Conservation (phyloP, 805 yeast species). For the Wilhelminamyces savonicus region DNA sequence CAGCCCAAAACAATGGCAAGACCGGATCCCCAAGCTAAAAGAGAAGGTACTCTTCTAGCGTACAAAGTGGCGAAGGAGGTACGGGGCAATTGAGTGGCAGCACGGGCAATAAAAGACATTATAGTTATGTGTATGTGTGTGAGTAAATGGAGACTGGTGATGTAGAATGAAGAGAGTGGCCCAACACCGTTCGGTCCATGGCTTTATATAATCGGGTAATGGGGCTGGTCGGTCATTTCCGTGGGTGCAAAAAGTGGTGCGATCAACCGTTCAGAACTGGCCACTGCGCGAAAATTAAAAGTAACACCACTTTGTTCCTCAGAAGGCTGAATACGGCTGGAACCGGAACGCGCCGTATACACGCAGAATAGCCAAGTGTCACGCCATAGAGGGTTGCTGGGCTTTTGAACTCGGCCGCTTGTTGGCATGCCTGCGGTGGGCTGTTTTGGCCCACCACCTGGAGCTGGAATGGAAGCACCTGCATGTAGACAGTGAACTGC, state of each 20-base stretch:
- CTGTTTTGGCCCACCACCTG: too few species aligned
- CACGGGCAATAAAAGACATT: slow-evolving; percentile 9
- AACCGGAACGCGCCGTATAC: too few species aligned
- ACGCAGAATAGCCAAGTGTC: too few species aligned
- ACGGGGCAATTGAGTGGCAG: slow-evolving; percentile 8
- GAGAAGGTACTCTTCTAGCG: slow-evolving; percentile 22
- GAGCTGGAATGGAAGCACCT: too few species aligned
- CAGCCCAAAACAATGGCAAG: slow-evolving; percentile 25
- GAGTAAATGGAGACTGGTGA: too few species aligned
- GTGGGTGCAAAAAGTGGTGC: not conserved
- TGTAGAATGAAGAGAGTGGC: not conserved
- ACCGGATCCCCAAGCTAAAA: slow-evolving; percentile 26
- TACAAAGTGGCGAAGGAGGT: slow-evolving; percentile 17
- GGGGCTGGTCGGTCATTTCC: not conserved
- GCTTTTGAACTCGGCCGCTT: too few species aligned
- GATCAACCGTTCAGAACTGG: not conserved
- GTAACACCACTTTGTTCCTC: not conserved
- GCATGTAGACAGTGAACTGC: too few species aligned
- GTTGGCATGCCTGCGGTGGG: too few species aligned
- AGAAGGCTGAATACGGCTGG: slow-evolving; percentile 1
- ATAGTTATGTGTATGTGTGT: not conserved
- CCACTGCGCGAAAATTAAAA: not conserved
- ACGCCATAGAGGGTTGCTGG: too few species aligned
- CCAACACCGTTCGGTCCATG: not conserved
- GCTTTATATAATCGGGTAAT: not conserved